Conservation (phyloP, 176 grass and related monocot genomes). For the Lolium multiflorum region DNA sequence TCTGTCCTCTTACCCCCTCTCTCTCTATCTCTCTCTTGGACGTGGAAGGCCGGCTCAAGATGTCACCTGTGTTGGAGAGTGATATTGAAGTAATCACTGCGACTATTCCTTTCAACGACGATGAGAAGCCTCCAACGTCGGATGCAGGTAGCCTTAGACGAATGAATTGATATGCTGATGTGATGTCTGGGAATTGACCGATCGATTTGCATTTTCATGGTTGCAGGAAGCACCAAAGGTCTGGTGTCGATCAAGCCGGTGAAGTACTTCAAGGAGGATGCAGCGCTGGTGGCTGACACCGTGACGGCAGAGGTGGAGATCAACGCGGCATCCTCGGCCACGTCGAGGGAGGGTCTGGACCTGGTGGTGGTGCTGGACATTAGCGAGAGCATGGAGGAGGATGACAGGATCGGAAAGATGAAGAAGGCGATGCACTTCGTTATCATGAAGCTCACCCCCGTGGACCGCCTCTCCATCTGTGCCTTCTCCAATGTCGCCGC, state of each 20-base stretch:
- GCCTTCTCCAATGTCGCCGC: not conserved
- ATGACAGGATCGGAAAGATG: not conserved
- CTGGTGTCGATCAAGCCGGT: not conserved
- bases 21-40: too few relatives aligned
- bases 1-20: too few relatives aligned
- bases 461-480: slow-evolving; percentile 46
- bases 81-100: too few relatives aligned
- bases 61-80: too few relatives aligned
- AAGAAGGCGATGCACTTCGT: slow-evolving; percentile 27
- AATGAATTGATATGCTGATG: too few relatives aligned
- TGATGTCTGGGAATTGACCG: too few relatives aligned
- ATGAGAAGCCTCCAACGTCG: too few relatives aligned
- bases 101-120: too few relatives aligned
- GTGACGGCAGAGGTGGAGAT: slow-evolving; percentile 33
- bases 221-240: not conserved
- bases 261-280: not conserved
- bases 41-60: too few relatives aligned
- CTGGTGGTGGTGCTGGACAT: slow-evolving; percentile 36
- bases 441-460: slow-evolving; percentile 11
- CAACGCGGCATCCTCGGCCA: not conserved
- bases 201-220: too few relatives aligned
- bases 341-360: not conserved
- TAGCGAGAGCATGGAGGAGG: not conserved
- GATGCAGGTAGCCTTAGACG: too few relatives aligned
- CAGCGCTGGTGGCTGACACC: not conserved